Evolutionary conservation across 2,329 filamentous ascomycete genomes (phyloP), one percentile per base, ranked within the genome.

Genomic region (Aspergillus felis): DNA sequence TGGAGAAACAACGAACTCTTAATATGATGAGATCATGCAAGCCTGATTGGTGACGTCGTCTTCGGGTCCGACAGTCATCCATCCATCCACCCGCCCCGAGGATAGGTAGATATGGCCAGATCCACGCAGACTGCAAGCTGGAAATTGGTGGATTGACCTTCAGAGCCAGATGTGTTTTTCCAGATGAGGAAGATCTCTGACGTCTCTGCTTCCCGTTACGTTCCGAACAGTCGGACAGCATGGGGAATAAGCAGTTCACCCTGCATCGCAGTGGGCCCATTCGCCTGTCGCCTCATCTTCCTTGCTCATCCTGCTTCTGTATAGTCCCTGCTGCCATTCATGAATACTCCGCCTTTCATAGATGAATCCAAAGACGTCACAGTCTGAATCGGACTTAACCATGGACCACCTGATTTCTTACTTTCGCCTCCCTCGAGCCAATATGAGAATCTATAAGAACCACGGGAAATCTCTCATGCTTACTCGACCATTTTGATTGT

Each of bases 41-140:
- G 27, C 27, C 8, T 28, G 27, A 9, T 28, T 60, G 55, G 58
- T 64, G 62, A 64, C 61, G 62, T 64, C 59, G 53, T 61, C 59
- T 64, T 56, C 49, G 38, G 29, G 25, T 35, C 51, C 51, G 44
- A 22, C 42, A 22, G 44, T 41, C 22, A 52, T 35, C 51, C 46
- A 52, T 29, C 50, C 22, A 52, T 35, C 51, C 46, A 52, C 41
- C 50, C n/a, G 20, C 51, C 41, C 14, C 14, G 17, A 8, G 17
- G 17, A 44, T 44, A 22, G n/a, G 9, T 44, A 20, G 41, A 17
- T 44, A 44, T 44, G 41, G 41, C 7, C 41, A 22, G 41, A 44
- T 44, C 41, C 41, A 44, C 7, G 41, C n/a, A 9, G 17, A 22
- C 17, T n/a, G n/a, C 41, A 44, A 5, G 29, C 29, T 32, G 12